These are phyloP conservation scores for Sarocladium kiliense DNA, from an alignment of 2,329 filamentous ascomycete genomes.

Conservation along the genomic window DNA sequence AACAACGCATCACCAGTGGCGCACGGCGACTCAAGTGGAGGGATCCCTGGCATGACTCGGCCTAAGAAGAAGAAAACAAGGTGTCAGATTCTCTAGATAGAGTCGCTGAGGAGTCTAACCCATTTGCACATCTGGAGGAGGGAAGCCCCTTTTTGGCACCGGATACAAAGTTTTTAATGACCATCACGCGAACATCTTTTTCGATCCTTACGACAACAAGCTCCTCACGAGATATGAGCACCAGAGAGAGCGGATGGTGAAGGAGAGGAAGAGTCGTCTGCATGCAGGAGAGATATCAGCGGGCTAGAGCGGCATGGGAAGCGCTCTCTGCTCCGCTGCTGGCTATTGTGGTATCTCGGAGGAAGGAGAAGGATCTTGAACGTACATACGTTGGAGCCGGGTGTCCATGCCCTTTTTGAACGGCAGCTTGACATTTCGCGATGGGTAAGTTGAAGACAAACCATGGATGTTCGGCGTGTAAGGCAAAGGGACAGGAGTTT, in stretches of 20 bases:
- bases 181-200: constrained; percentile 32
- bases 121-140: constrained; percentile 1
- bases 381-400: constrained; percentile 1
- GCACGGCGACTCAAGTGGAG: constrained; percentile 31
- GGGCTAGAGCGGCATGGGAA: constrained; percentile 5
- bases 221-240: constrained; percentile 1
- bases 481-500: not conserved
- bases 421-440: not conserved
- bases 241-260: not conserved
- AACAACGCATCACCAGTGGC: constrained; percentile 24
- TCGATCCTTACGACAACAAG: constrained; percentile 16
- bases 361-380: not conserved
- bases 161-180: constrained; percentile 34
- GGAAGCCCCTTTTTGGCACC: constrained; percentile 14
- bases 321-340: constrained; percentile 6
- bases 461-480: not conserved
- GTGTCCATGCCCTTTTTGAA: not conserved
- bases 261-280: not conserved
- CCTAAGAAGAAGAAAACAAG: constrained; percentile 79
- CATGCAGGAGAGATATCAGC: not conserved
- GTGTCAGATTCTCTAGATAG: constrained; percentile 68
- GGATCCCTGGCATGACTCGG: constrained; percentile 37
- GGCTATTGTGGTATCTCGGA: constrained; percentile 1
- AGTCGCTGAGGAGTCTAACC: constrained; percentile 6
- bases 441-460: not conserved